Conservation (phyloP, 75 land plant genomes). For the Cupressus sempervirens region DNA sequence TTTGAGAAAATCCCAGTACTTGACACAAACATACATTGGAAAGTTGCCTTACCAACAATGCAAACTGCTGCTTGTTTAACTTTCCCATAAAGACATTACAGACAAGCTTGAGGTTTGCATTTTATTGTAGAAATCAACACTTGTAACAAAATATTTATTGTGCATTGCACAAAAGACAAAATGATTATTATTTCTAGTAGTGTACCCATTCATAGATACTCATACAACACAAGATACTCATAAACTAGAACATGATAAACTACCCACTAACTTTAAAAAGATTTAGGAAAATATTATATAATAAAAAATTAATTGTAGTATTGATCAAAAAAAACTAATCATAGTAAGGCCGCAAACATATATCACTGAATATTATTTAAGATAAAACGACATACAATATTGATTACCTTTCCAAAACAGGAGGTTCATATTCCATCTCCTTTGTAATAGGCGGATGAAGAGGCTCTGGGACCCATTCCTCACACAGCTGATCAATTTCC, state of each 20-base stretch:
- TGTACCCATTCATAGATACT: background rate
- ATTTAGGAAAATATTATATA: background rate
- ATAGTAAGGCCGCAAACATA: background rate
- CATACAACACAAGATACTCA: background rate
- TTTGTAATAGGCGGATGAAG: constrained; percentile 75
- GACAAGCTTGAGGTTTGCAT: background rate
- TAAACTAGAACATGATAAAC: background rate
- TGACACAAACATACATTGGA: background rate
- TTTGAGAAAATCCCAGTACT: background rate
- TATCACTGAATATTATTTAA: background rate
- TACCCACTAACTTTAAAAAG: background rate
- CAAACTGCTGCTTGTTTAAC: background rate
- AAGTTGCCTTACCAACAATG: background rate
- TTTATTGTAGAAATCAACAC: background rate
- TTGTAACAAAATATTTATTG: background rate
- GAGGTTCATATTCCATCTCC: constrained; percentile 63
- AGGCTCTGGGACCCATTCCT: constrained; percentile 92
- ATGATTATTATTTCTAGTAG: background rate
- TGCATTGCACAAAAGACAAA: background rate
- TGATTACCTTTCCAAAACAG: constrained; percentile 73
- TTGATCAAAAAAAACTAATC: too few relatives aligned
- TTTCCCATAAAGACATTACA: background rate
- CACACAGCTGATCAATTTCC: constrained; percentile 94
- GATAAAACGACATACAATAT: background rate
- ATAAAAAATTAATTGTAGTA: background rate